Percentiles rank a stretch among this genome's conserved stretches.
phyloP scores from a whole-genome alignment of 108 stramenopile genomes.

The Cyclotella sp. region DNA sequence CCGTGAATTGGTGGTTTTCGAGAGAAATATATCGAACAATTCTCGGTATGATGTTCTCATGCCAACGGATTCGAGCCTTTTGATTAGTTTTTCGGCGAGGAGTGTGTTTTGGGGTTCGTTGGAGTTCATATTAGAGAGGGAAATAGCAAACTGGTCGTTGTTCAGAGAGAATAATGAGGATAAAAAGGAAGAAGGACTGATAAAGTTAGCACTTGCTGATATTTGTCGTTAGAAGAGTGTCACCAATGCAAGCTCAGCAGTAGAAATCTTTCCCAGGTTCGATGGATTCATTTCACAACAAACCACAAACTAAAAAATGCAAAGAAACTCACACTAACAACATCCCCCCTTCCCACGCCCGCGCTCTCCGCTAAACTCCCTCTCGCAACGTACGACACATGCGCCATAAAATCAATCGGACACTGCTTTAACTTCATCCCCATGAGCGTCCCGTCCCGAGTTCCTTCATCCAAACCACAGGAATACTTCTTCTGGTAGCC shows the following conservation, averaged over 20 bases:
- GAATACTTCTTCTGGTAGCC: conserved; percentile 1
- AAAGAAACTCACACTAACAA: conserved; percentile 44
- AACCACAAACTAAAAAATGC: background rate
- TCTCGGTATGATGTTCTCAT: conserved; percentile 56
- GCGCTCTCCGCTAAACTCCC: conserved; percentile 41
- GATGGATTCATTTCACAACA: background rate
- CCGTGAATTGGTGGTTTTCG: conserved; percentile 41
- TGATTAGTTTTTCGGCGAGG: conserved; percentile 49
- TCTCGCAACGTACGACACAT: conserved; percentile 32
- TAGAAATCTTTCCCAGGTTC: too few relatives aligned
- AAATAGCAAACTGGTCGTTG: conserved; percentile 41
- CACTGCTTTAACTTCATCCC: conserved; percentile 38
- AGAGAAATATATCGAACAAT: conserved; percentile 48
- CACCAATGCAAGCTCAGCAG: too few relatives aligned
- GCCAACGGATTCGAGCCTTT: conserved; percentile 50
- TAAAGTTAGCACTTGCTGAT: too few relatives aligned
- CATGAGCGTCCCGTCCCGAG: conserved; percentile 22
- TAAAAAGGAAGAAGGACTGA: too few relatives aligned
- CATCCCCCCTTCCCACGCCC: conserved; percentile 47
- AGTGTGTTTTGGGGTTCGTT: conserved; percentile 25
- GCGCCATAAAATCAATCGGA: conserved; percentile 46
- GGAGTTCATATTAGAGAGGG: conserved; percentile 42
- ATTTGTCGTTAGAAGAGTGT: too few relatives aligned
- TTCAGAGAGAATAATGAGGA: background rate
- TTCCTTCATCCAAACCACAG: background rate